These are phyloP conservation scores for Pouteria glomerata DNA, from an alignment of 148 eudicot genomes.

Conservation along the genomic window DNA sequence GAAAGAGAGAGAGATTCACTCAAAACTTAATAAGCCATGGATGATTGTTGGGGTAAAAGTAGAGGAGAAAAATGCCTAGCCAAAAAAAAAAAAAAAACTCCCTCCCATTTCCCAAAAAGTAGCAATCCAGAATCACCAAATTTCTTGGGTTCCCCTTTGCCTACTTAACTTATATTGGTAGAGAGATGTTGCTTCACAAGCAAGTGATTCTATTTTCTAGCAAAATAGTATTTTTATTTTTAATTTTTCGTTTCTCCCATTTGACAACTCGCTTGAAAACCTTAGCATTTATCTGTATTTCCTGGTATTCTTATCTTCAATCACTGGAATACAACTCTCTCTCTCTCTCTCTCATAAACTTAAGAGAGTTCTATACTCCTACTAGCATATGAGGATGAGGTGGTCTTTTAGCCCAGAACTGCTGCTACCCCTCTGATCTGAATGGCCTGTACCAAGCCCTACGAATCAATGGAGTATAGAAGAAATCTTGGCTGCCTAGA, in stretches of 20 bases:
- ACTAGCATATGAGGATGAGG: too few relatives aligned
- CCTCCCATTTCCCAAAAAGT: conserved; percentile 1
- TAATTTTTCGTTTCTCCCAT: background rate
- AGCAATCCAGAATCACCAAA: background rate
- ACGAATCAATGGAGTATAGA: background rate
- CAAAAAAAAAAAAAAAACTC: background rate
- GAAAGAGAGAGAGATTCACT: conserved; percentile 9
- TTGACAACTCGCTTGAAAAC: conserved; percentile 41
- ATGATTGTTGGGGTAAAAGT: conserved; percentile 3
- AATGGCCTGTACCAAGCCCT: conserved; percentile 1
- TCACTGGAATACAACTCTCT: background rate
- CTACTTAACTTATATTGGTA: conserved; percentile 4
- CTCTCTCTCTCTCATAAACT: background rate
- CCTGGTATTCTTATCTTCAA: too few relatives aligned
- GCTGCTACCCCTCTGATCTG: background rate
- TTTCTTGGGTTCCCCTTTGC: conserved; percentile 27
- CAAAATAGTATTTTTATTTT: background rate
- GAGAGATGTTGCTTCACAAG: conserved; percentile 44
- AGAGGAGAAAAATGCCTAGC: background rate
- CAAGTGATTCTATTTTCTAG: conserved; percentile 39
- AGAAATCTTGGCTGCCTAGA: conserved; percentile 12
- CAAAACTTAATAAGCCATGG: background rate
- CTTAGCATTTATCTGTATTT: background rate
- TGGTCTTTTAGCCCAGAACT: background rate
- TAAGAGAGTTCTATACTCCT: background rate